Evolutionary conservation across 2,329 filamentous ascomycete genomes (phyloP).

Genomic region (Phyllosticta paracitricarpa): DNA sequence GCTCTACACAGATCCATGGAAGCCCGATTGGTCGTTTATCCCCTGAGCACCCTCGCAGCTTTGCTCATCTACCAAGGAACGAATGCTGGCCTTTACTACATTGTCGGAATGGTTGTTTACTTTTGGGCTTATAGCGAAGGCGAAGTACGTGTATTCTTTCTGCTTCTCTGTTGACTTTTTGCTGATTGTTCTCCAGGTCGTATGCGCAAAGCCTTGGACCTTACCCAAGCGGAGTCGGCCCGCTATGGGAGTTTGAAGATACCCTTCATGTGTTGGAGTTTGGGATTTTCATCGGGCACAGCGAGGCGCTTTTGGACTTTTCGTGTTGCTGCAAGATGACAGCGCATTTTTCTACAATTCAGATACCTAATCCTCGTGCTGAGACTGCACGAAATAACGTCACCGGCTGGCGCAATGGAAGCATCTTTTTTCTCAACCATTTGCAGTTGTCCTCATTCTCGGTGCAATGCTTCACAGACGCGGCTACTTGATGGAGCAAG

Average conservation of each 20-base stretch:
- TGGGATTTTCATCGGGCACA: neutral
- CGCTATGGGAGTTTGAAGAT: neutral
- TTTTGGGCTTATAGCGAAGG: slow-evolving; percentile 97
- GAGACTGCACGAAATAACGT: neutral
- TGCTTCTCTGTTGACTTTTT: slow-evolving; percentile 10
- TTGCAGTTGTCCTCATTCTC: neutral
- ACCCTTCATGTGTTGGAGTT: neutral
- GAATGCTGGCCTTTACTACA: slow-evolving; percentile 84
- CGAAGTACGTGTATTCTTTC: slow-evolving; percentile 55
- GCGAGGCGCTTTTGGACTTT: neutral
- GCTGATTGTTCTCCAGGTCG: slow-evolving; percentile 23
- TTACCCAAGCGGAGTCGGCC: slow-evolving; percentile 32
- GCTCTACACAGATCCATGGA: slow-evolving; percentile 80
- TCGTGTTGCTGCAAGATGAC: neutral
- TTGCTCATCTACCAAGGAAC: slow-evolving; percentile 84
- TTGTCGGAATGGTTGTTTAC: slow-evolving; percentile 76
- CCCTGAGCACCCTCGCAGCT: slow-evolving; percentile 63
- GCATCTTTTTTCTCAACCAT: neutral
- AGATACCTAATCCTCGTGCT: neutral
- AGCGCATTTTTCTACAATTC: neutral
- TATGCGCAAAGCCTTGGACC: slow-evolving; percentile 42
- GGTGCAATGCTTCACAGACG: neutral
- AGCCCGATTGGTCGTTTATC: slow-evolving; percentile 70
- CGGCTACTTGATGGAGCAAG: neutral
- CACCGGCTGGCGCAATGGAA: neutral